Base-by-base conservation (phyloP, 352 stramenopile genomes). In the Phytophthora capsici region DNA sequence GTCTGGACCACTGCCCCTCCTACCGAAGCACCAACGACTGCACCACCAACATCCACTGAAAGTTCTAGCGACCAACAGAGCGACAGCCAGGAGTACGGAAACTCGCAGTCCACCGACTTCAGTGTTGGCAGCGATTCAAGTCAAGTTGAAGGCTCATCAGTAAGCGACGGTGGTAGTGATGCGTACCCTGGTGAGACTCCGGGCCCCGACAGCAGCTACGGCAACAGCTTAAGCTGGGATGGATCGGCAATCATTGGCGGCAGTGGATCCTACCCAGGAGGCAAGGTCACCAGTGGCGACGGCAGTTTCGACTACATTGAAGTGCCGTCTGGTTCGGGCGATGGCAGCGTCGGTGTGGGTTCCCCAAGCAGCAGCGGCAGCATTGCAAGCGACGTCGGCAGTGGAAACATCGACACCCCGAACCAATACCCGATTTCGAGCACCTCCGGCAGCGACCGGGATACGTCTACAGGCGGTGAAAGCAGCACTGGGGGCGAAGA, bases 141-240 rank as follows among this genome's bases (percentile, higher is more conserved):
- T 6, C 25, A 57, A 30, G 45, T 52, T 25, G 57, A 37, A 8
- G 37, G 46, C 16, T 57, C 45, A 7, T 37, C 26, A 4, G 14
- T 19, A 5, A 65, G 17, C 19, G 25, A 52, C 13, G 47, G 43
- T 10, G 46, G 46, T 6, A 61, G 34, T 6, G 34, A 16, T 17
- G 34, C 16, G 34, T 41, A 32, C 25, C 22, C 49, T 12, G 37
- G 36, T 13, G 16, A 4, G 5, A 36, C 26, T 19, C 6, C 57
- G 22, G 51, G 13, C 25, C 16, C 23, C 10, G 46, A 65, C 23
- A 32, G 57, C 28, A 65, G 57, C 28, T 57, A 50, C 4, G 48
- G 50, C 1, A 59, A 50, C 40, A 59, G 54, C 19, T 40, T 54
- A 23, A 62, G 41, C 54, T 62, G 43, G 54, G 54, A 62, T 25